A percentile compares a stretch with the other conserved stretches of the same genome.
phyloP scores from a whole-genome alignment of 169 alveolate genomes.

The Besnoitia besnoiti region DNA sequence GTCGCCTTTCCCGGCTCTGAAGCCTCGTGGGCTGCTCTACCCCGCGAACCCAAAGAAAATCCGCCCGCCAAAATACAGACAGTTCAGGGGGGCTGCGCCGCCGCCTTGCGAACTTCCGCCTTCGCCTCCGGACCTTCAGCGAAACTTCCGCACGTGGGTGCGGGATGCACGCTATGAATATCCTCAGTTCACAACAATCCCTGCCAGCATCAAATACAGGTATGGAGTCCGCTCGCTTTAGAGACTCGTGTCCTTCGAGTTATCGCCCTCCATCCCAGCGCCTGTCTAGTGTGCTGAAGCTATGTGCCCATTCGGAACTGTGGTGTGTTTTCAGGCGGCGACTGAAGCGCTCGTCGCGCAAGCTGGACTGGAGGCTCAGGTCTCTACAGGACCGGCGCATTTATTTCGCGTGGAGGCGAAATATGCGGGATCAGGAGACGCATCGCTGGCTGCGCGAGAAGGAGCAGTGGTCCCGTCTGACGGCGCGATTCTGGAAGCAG shows the following conservation, averaged over 20 bases:
- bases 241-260: no score
- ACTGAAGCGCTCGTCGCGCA: slow-evolving; percentile 33
- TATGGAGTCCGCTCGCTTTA: no score
- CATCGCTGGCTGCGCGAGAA: slow-evolving; percentile 59
- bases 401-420: slow-evolving; percentile 58
- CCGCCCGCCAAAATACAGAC: not conserved
- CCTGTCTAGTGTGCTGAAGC: not conserved
- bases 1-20: slow-evolving; percentile 15
- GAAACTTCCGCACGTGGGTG: slow-evolving; percentile 21
- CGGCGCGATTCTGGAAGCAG: slow-evolving; percentile 2
- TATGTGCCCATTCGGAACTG: not conserved
- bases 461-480: not conserved
- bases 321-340: slow-evolving; percentile 36
- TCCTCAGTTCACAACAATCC: slow-evolving; percentile 35
- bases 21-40: slow-evolving; percentile 26
- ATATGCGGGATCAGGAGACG: slow-evolving; percentile 62
- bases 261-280: no score
- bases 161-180: not conserved
- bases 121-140: not conserved
- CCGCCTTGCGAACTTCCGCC: not conserved
- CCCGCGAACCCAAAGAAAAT: not conserved
- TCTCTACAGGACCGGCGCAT: slow-evolving; percentile 34
- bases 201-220: slow-evolving; percentile 21
- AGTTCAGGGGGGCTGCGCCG: slow-evolving; percentile 11
- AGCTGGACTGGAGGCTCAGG: slow-evolving; percentile 54